Base-by-base conservation (phyloP, 106 monocot species). In the Dactylorhiza incarnata region DNA sequence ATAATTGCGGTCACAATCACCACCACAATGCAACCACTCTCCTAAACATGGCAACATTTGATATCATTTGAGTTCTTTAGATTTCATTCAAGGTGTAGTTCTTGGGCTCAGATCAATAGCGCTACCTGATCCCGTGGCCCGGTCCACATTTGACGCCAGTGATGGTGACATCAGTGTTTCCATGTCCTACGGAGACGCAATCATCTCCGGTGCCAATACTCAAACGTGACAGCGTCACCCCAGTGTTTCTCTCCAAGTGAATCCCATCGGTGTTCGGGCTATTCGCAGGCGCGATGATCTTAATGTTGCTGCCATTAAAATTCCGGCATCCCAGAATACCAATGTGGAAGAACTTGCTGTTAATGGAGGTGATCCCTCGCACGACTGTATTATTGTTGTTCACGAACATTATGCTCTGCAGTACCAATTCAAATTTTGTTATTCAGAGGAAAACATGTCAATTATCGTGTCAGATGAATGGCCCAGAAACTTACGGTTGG, bases 181-280 rank as follows among this genome's bases (percentile, higher is more conserved):
- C 84, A 4, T 75, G 81, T n/a, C 89, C 90, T 13, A 93, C 54
- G 0, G 93, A 90, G 76, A 93, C 47, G 73, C 93, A 93, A 45
- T 93, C 93, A 45, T 90, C 93, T 17, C 93, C 93, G 10, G 90
- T 90, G 0, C 73, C 84, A 47, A 94, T 86, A 14, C 5, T 9
- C 0, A 85, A 78, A 13, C 75, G 51, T 8, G 37, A 17, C 12
- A 93, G 86, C 25, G 16, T 24, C 17, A 90, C 80, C 0, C 79
- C 78, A 13, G 68, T 24, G 55, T 74, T 85, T 6, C 82, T 51
- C 48, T 82, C 87, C n/a, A 93, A 61, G 82, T 90, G 90, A 47
- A 94, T 83, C 9, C 93, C 90, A 4, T 93, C 93, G 0, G 93
- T 93, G 86, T 90, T 90, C n/a, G 90, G 89, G 74, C 90, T 93